phyloP scores from a whole-genome alignment of 768 basidiomycete genomes.

The Termitomyces sp. region DNA sequence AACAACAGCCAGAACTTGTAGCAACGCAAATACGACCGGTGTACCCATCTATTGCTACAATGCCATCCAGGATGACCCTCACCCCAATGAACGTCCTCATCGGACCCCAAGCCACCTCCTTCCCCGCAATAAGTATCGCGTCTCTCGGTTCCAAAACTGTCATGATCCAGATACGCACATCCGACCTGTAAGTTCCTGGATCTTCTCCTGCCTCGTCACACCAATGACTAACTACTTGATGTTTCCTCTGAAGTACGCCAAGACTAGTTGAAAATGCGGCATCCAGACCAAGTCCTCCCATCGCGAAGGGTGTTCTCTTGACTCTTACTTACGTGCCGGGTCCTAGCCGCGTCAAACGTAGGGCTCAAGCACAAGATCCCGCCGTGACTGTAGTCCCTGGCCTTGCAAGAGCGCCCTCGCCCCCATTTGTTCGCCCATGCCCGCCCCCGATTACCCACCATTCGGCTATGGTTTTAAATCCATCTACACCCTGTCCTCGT shows the following conservation, averaged over 20 bases:
- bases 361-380: background rate
- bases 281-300: background rate
- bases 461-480: background rate
- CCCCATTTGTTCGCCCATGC: no score
- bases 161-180: conserved; percentile 8
- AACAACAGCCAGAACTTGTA: background rate
- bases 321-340: background rate
- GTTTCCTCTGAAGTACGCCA: background rate
- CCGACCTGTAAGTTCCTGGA: background rate
- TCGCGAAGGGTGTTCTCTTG: background rate
- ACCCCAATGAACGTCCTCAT: conserved; percentile 5
- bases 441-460: background rate
- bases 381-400: background rate
- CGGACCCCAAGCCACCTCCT: background rate
- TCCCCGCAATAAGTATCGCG: conserved; percentile 3
- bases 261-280: background rate
- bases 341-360: background rate
- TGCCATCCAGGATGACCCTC: conserved; percentile 4
- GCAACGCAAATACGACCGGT: background rate
- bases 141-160: conserved; percentile 5
- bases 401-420: background rate
- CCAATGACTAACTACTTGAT: background rate
- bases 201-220: background rate
- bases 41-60: background rate
- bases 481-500: background rate